These are phyloP conservation scores for Claviceps citrina DNA, from an alignment of 2,329 filamentous ascomycete species.

Conservation along the genomic window DNA sequence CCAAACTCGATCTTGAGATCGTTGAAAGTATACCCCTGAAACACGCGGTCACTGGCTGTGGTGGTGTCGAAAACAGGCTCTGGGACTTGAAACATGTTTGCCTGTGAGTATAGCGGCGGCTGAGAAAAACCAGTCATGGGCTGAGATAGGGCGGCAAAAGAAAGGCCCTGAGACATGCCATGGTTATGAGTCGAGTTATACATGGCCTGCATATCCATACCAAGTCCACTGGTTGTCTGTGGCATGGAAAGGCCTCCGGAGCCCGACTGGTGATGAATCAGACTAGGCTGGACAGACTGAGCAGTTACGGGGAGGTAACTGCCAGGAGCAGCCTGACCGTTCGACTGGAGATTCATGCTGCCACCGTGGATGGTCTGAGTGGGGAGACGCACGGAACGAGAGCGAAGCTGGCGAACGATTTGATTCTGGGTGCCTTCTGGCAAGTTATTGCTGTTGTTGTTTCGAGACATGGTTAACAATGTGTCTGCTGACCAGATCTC, in stretches of 20 bases:
- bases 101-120: background rate
- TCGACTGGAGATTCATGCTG: background rate
- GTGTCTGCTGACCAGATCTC: background rate
- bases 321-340: background rate
- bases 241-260: conserved; percentile 1
- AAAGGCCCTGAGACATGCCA: background rate
- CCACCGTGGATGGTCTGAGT: background rate
- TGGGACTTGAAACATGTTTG: background rate
- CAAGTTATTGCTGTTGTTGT: background rate
- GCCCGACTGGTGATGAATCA: background rate
- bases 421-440: background rate
- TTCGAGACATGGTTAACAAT: background rate
- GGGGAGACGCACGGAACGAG: background rate
- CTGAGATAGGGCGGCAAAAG: background rate
- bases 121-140: background rate
- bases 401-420: background rate
- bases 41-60: background rate
- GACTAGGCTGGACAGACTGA: background rate
- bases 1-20: conserved; percentile 1
- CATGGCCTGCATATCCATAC: background rate
- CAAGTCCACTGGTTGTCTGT: background rate
- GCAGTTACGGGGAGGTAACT: background rate
- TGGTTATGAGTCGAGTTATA: background rate
- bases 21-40: background rate
- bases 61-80: background rate